Conservation (phyloP, 2,329 filamentous ascomycete species). For the Xylariaceae sp. region DNA sequence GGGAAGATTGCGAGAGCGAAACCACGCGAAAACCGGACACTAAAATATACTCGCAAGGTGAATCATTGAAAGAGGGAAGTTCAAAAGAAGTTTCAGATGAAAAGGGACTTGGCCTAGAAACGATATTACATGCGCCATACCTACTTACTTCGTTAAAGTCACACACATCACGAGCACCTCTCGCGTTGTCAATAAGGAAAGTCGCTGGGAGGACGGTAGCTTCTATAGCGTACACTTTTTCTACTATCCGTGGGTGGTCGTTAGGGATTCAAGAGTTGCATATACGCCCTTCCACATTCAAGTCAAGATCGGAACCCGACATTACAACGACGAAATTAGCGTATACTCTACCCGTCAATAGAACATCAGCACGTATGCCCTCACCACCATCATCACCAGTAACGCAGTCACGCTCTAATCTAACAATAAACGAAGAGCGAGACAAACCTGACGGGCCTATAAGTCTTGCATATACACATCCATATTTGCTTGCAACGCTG, state of each 20-base stretch:
- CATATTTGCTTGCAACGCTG: conserved; percentile 83
- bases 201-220: conserved; percentile 70
- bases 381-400: conserved; percentile 36
- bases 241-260: conserved; percentile 81
- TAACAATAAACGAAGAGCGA: background rate
- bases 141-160: conserved; percentile 81
- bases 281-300: conserved; percentile 51
- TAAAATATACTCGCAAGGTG: background rate
- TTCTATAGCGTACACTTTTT: conserved; percentile 85
- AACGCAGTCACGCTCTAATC: background rate
- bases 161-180: conserved; percentile 76
- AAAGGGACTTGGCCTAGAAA: background rate
- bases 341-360: conserved; percentile 44
- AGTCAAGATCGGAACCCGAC: conserved; percentile 36
- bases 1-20: conserved; percentile 7
- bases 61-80: background rate
- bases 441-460: conserved; percentile 55
- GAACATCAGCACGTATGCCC: conserved; percentile 23
- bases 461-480: conserved; percentile 74
- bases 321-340: conserved; percentile 49
- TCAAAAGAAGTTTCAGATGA: background rate
- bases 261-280: conserved; percentile 90
- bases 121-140: conserved; percentile 49
- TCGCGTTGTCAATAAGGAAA: conserved; percentile 82
- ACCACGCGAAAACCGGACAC: conserved; percentile 5